phyloP scores from a whole-genome alignment of 1,284 basidiomycete species.

The Macrocybe sp. region DNA sequence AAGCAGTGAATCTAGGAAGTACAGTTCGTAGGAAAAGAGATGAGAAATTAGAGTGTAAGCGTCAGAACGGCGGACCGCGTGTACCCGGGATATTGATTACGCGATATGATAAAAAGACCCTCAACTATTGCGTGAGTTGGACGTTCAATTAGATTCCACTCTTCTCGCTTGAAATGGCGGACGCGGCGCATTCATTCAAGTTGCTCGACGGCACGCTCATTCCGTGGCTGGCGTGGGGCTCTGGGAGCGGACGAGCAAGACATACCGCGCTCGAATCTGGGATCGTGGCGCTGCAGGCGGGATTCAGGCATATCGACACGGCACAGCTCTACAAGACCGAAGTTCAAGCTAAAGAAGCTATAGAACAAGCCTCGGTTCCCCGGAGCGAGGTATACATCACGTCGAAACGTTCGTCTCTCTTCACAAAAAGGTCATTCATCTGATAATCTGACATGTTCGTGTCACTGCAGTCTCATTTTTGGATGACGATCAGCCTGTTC shows the following conservation, averaged over 20 bases:
- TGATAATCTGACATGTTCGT: neutral
- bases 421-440: neutral
- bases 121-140: no score
- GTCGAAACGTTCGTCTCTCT: conserved; percentile 8
- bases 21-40: no score
- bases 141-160: no score
- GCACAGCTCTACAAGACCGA: conserved; percentile 38
- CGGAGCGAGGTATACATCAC: conserved; percentile 11
- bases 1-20: no score
- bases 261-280: conserved; percentile 31
- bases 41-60: no score
- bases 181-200: conserved; percentile 11
- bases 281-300: conserved; percentile 28
- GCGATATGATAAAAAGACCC: no score
- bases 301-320: conserved; percentile 39
- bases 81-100: no score
- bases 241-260: conserved; percentile 27
- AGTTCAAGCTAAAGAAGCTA: conserved; percentile 13
- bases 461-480: conserved; percentile 6
- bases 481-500: conserved; percentile 9
- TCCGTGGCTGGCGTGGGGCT: conserved; percentile 36
- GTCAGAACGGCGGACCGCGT: no score
- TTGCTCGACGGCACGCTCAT: conserved; percentile 26
- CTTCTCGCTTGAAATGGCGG: no score
- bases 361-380: neutral